phyloP scores from a whole-genome alignment of 768 basidiomycete genomes.

The Lanmaoa pseudosensibilis region DNA sequence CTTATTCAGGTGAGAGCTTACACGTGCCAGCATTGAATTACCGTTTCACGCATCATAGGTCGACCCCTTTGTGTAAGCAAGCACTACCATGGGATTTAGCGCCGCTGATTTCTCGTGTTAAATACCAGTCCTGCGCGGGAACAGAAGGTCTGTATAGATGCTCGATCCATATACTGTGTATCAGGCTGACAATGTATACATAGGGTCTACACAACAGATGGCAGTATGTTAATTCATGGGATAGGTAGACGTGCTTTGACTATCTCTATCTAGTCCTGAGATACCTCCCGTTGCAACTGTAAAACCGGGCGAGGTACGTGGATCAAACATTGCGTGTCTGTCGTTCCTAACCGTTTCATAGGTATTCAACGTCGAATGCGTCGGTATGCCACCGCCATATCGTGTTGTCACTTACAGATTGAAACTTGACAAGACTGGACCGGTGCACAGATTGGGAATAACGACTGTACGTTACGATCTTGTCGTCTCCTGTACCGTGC shows the following conservation, averaged over 20 bases:
- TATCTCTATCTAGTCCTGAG: slow-evolving; percentile 46
- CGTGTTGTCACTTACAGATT: background rate
- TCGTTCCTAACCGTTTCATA: slow-evolving; percentile 21
- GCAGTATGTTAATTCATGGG: slow-evolving; percentile 50
- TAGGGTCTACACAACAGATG: slow-evolving; percentile 71
- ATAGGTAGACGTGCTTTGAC: background rate
- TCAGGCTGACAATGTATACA: background rate
- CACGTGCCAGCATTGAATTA: background rate
- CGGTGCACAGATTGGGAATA: slow-evolving; percentile 76
- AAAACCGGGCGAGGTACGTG: slow-evolving; percentile 55
- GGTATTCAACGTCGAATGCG: slow-evolving; percentile 71
- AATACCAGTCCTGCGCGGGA: slow-evolving; percentile 43
- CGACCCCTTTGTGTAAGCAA: slow-evolving; percentile 65
- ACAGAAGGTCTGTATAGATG: slow-evolving; percentile 50
- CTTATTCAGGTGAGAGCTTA: slow-evolving; percentile 47
- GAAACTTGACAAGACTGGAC: slow-evolving; percentile 60
- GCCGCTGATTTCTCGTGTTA: background rate
- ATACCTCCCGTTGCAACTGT: slow-evolving; percentile 63
- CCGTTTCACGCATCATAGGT: slow-evolving; percentile 39
- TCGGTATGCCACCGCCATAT: slow-evolving; percentile 43
- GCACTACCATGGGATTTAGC: background rate
- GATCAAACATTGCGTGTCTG: background rate
- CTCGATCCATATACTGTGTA: background rate
- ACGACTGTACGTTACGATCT: slow-evolving; percentile 50
- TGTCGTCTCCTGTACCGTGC: background rate